Conservation (phyloP, 2,329 filamentous ascomycete genomes). For the Fusarium pseudoanthophilum region DNA sequence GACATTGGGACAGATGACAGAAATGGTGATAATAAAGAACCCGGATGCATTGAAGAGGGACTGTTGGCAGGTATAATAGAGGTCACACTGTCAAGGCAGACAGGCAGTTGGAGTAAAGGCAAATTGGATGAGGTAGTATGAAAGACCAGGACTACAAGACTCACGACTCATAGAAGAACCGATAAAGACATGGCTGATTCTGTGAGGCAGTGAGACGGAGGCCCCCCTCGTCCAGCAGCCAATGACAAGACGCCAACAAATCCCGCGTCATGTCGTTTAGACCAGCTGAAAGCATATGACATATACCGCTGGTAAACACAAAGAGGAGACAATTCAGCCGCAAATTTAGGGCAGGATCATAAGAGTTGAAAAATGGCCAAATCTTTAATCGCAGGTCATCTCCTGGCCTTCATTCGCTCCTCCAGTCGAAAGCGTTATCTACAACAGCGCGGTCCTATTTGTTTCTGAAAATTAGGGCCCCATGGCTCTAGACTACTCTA, state of each 20-base stretch:
- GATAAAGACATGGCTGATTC: too few relatives aligned
- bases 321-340: neutral
- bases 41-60: neutral
- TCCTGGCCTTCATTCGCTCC: neutral
- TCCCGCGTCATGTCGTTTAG: neutral
- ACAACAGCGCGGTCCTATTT: accelerated
- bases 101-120: accelerated
- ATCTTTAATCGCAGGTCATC: too few relatives aligned
- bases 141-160: too few relatives aligned
- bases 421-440: too few relatives aligned
- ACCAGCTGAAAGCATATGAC: too few relatives aligned
- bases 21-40: neutral
- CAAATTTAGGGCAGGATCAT: accelerated
- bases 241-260: neutral
- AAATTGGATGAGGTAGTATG: neutral
- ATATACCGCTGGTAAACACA: too few relatives aligned
- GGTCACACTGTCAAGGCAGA: neutral
- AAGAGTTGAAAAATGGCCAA: neutral
- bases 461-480: accelerated
- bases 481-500: neutral
- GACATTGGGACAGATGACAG: neutral
- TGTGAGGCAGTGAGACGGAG: neutral
- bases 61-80: neutral
- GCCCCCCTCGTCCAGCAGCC: neutral
- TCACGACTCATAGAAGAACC: too few relatives aligned